phyloP scores from a whole-genome alignment of 2,329 filamentous ascomycete species.

The Gaeumannomyces tritici region DNA sequence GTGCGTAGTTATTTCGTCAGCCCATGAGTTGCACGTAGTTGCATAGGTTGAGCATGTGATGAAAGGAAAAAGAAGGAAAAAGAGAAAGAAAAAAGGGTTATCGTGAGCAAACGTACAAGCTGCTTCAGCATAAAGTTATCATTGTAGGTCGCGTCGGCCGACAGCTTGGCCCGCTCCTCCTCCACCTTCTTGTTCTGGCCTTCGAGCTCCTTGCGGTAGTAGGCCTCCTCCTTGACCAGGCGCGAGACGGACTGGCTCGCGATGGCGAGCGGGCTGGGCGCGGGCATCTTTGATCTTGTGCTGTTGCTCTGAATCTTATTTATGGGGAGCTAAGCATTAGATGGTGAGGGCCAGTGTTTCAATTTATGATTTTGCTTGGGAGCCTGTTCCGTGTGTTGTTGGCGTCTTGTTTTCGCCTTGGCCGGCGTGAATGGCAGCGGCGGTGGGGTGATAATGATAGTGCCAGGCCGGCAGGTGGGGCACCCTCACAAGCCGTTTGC shows the following conservation, averaged over 20 bases:
- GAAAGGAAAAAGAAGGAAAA: too few relatives aligned
- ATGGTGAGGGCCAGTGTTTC: too few relatives aligned
- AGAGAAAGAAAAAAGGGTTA: too few relatives aligned
- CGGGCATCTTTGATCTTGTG: conserved; percentile 47
- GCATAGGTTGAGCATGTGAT: too few relatives aligned
- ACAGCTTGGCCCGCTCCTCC: conserved; percentile 39
- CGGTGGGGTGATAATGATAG: neutral
- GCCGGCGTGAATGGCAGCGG: neutral
- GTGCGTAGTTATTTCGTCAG: neutral
- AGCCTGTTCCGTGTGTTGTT: too few relatives aligned
- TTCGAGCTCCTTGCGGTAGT: conserved; percentile 78
- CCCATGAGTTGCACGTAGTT: too few relatives aligned
- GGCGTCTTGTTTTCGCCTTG: too few relatives aligned
- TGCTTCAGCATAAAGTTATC: conserved; percentile 73
- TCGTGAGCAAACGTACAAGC: conserved; percentile 49
- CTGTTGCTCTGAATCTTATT: too few relatives aligned
- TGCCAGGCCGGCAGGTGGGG: neutral
- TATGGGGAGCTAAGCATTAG: too few relatives aligned
- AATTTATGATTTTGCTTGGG: too few relatives aligned
- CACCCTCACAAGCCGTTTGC: neutral
- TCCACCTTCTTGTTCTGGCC: conserved; percentile 65
- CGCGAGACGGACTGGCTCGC: conserved; percentile 71
- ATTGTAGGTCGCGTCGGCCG: conserved; percentile 58
- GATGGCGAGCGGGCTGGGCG: conserved; percentile 68
- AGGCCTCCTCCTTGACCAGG: conserved; percentile 82